Conservation (phyloP, 371 early-diverging fungal species). For the Mucor ambiguus region DNA sequence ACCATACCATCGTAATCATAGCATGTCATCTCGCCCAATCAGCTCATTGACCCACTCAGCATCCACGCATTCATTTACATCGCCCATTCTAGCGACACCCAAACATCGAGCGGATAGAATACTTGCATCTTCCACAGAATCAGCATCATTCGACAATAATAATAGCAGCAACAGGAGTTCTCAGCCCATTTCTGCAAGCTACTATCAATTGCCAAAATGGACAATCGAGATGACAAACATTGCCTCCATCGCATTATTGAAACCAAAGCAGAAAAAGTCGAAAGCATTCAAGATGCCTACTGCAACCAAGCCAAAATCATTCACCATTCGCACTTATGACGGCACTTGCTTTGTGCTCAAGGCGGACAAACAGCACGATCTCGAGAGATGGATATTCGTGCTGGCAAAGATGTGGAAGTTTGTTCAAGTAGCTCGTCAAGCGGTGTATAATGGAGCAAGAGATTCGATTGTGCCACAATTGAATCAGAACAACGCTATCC, state of each 20-base stretch:
- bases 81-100: conserved; percentile 24
- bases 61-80: conserved; percentile 6
- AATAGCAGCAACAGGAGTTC: not conserved
- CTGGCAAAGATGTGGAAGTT: conserved; percentile 33
- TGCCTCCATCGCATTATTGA: conserved; percentile 28
- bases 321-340: conserved; percentile 27
- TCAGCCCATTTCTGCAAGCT: conserved; percentile 11
- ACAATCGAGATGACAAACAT: conserved; percentile 28
- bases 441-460: not conserved
- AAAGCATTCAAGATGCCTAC: not conserved
- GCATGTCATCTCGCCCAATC: not conserved
- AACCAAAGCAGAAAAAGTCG: not conserved
- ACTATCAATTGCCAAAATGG: conserved; percentile 33
- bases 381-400: conserved; percentile 38
- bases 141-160: not conserved
- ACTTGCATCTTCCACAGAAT: not conserved
- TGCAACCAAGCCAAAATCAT: conserved; percentile 17
- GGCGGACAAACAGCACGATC: conserved; percentile 32
- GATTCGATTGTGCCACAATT: not conserved
- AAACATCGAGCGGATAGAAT: conserved; percentile 11
- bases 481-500: not conserved
- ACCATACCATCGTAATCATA: not conserved
- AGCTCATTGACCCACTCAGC: not conserved
- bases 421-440: not conserved
- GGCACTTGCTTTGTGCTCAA: conserved; percentile 26